Evolutionary conservation across 495 filamentous ascomycete species (phyloP).

Genomic region (Xanthoparmelia taractica): DNA sequence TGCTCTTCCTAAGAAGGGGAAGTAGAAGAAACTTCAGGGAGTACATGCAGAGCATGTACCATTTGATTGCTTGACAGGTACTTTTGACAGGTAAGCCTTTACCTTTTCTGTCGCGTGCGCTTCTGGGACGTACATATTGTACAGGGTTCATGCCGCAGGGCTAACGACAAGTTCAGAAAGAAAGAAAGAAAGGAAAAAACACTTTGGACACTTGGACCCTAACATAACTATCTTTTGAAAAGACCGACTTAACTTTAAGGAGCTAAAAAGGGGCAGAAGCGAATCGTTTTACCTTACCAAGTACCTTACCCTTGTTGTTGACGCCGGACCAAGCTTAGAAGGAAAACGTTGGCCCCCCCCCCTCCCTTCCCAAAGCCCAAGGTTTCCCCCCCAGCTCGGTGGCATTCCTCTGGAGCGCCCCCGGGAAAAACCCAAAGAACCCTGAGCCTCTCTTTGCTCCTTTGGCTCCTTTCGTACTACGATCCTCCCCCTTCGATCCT

Average conservation of each 20-base stretch:
- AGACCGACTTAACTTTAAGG: no score
- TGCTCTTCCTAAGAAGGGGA: background rate
- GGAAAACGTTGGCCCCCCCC: no score
- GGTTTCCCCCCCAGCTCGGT: no score
- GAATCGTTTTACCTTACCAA: background rate
- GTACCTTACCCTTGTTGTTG: no score
- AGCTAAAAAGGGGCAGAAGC: background rate
- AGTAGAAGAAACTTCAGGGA: background rate
- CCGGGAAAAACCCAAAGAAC: background rate
- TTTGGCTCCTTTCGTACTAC: no score
- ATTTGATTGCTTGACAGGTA: background rate
- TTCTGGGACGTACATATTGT: constrained; percentile 11
- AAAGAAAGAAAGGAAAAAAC: no score
- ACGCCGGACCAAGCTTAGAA: no score
- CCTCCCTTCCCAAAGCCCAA: no score
- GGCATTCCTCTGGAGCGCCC: background rate
- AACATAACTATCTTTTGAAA: no score
- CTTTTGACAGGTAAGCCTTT: background rate
- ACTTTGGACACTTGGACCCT: background rate
- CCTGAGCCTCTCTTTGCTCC: background rate
- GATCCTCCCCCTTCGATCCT: background rate
- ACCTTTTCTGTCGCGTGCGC: constrained; percentile 17
- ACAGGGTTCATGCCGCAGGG: constrained; percentile 17
- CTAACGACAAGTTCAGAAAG: background rate
- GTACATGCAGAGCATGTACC: constrained; percentile 14